Percentiles rank a stretch among this genome's conserved stretches.
phyloP scores from a whole-genome alignment of 1,284 basidiomycete species.

The Pterula multifida region DNA sequence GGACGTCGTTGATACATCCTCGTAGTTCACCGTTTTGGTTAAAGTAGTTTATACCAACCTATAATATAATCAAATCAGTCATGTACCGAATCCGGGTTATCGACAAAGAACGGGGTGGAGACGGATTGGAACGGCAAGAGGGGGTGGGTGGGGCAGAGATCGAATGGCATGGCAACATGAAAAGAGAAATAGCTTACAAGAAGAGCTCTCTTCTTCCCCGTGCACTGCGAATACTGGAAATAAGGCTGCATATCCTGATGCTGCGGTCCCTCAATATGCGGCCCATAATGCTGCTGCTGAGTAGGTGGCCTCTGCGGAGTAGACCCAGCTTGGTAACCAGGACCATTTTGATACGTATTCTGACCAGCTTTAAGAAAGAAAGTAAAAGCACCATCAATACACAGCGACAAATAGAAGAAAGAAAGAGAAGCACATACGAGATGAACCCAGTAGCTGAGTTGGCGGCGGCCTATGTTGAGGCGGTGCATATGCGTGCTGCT shows the following conservation, averaged over 20 bases:
- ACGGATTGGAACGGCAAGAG: background rate
- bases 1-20: slow-evolving; percentile 85
- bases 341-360: slow-evolving; percentile 9
- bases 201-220: slow-evolving; percentile 61
- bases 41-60: slow-evolving; percentile 81
- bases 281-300: slow-evolving; percentile 57
- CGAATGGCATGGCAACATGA: background rate
- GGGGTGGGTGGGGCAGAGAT: background rate
- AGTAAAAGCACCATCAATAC: background rate
- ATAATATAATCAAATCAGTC: too few relatives aligned
- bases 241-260: slow-evolving; percentile 40
- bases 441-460: background rate
- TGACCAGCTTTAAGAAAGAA: background rate
- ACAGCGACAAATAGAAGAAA: background rate
- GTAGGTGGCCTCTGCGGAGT: slow-evolving; percentile 46
- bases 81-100: too few relatives aligned
- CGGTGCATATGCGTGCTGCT: background rate
- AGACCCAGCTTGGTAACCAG: slow-evolving; percentile 22
- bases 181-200: too few relatives aligned
- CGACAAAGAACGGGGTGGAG: slow-evolving; percentile 1
- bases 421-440: background rate
- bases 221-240: slow-evolving; percentile 84
- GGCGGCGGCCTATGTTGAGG: background rate
- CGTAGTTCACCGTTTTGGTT: slow-evolving; percentile 49
- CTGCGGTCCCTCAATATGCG: slow-evolving; percentile 39